A percentile compares a stretch with the other conserved stretches of the same genome.
phyloP scores from a whole-genome alignment of 2,329 filamentous ascomycete genomes.

The Onygena corvina region DNA sequence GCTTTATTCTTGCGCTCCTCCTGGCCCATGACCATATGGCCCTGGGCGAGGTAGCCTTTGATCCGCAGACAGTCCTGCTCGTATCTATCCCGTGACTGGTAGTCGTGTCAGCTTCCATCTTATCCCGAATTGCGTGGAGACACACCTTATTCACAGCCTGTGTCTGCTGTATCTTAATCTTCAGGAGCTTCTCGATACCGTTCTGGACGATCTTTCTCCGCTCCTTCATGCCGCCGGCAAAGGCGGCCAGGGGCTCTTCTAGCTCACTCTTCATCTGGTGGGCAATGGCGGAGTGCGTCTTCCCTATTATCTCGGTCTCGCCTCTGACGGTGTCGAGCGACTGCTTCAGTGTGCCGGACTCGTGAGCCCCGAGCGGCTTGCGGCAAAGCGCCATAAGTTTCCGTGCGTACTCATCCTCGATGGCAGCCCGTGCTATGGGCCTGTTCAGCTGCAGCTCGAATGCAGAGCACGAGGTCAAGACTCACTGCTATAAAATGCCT shows the following conservation, averaged over 20 bases:
- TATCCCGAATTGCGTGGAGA: background rate
- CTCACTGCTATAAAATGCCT: conserved; percentile 73
- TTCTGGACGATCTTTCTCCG: conserved; percentile 90
- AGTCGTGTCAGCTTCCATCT: conserved; percentile 12
- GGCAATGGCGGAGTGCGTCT: conserved; percentile 81
- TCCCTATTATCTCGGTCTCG: conserved; percentile 87
- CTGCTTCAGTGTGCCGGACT: conserved; percentile 67
- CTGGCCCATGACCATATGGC: conserved; percentile 99
- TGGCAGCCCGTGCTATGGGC: conserved; percentile 62
- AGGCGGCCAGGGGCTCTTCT: conserved; percentile 84
- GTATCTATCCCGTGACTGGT: conserved; percentile 74
- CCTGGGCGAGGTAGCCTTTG: conserved; percentile 94
- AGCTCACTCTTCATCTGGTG: conserved; percentile 91
- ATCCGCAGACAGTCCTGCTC: conserved; percentile 98
- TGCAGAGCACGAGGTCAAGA: background rate
- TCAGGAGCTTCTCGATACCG: conserved; percentile 86
- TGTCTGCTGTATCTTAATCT: conserved; percentile 86
- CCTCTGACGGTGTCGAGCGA: conserved; percentile 80
- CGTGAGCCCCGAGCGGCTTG: conserved; percentile 79
- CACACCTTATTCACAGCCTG: conserved; percentile 77
- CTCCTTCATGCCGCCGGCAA: conserved; percentile 91
- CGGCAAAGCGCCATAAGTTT: conserved; percentile 76
- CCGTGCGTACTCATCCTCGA: conserved; percentile 91
- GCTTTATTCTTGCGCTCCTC: conserved; percentile 98
- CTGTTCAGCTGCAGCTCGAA: background rate